Conservation (phyloP, 2,329 filamentous ascomycete genomes). For the Phialophora expanda region DNA sequence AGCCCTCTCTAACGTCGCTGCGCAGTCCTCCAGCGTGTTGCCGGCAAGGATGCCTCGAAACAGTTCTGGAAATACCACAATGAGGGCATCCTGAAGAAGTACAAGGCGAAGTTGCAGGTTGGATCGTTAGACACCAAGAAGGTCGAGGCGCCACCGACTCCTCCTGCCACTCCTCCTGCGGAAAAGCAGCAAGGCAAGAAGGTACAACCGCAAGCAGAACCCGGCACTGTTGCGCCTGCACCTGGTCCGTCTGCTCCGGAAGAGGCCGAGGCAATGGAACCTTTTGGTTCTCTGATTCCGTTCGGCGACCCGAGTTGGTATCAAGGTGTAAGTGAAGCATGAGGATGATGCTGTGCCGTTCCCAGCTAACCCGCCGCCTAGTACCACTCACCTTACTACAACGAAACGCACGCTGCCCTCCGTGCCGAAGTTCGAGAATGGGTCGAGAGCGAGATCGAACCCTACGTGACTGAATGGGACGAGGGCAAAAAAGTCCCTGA, state of each 20-base stretch:
- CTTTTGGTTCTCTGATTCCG: constrained; percentile 84
- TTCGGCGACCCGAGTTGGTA: constrained; percentile 96
- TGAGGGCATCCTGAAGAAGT: constrained; percentile 66
- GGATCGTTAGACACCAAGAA: constrained; percentile 87
- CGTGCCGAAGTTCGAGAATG: constrained; percentile 90
- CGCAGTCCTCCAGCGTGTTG: constrained; percentile 67
- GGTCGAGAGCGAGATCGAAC: constrained; percentile 88
- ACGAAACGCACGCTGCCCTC: constrained; percentile 88
- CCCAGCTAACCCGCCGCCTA: constrained; percentile 45
- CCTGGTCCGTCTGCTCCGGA: constrained; percentile 51
- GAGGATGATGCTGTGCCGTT: not conserved
- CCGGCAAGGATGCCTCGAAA: constrained; percentile 70
- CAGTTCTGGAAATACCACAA: constrained; percentile 72
- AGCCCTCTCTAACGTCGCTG: constrained; percentile 12
- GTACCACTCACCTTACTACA: constrained; percentile 97
- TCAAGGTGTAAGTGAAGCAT: constrained; percentile 71
- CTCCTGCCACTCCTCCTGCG: constrained; percentile 54
- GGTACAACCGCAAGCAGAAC: constrained; percentile 64
- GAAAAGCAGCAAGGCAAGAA: constrained; percentile 53
- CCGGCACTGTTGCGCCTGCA: constrained; percentile 58
- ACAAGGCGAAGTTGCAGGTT: constrained; percentile 63
- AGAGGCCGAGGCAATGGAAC: constrained; percentile 75
- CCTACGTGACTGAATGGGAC: constrained; percentile 93
- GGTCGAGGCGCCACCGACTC: constrained; percentile 59
- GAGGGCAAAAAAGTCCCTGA: constrained; percentile 89